Percentiles rank a stretch among this genome's conserved stretches.
Conservation (phyloP, 257 asterid genomes). For the Paraleonurus japonicus region DNA sequence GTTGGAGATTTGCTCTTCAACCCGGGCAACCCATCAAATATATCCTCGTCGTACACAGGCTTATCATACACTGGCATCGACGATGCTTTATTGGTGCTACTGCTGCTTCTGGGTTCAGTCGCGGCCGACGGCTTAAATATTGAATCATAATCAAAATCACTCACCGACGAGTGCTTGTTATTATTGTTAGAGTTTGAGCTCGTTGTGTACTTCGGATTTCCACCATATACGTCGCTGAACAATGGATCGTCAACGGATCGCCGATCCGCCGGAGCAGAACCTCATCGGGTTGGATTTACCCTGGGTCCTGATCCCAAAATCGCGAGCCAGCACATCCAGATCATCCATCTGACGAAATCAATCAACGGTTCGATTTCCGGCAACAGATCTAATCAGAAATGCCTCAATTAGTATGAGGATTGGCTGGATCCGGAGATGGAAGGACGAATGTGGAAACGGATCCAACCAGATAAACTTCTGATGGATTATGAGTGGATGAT, state of each 20-base stretch:
- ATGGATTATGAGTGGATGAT: slow-evolving; percentile 15
- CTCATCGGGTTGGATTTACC: slow-evolving; percentile 97
- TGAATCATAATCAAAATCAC: slow-evolving; percentile 68
- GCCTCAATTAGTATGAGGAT: slow-evolving; percentile 32
- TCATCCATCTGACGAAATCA: slow-evolving; percentile 68
- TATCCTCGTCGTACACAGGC: slow-evolving; percentile 94
- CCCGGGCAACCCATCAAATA: slow-evolving; percentile 91
- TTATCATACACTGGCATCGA: slow-evolving; percentile 84
- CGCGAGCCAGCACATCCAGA: slow-evolving; percentile 74
- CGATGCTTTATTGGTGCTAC: slow-evolving; percentile 33
- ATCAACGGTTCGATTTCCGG: slow-evolving; percentile 28
- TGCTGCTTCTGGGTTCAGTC: slow-evolving; percentile 28
- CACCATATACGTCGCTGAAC: slow-evolving; percentile 73
- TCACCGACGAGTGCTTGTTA: slow-evolving; percentile 32
- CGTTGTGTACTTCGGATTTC: slow-evolving; percentile 59
- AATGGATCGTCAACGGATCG: slow-evolving; percentile 59
- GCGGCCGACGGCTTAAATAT: slow-evolving; percentile 44
- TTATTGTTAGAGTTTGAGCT: slow-evolving; percentile 36
- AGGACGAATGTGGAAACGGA: slow-evolving; percentile 6
- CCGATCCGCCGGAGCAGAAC: slow-evolving; percentile 63
- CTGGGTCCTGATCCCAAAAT: slow-evolving; percentile 63
- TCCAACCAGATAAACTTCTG: slow-evolving; percentile 25
- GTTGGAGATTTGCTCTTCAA: slow-evolving; percentile 65
- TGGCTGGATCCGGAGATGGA: slow-evolving; percentile 44
- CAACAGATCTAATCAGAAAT: slow-evolving; percentile 42